Percentiles rank a stretch among this genome's conserved stretches.
phyloP scores from a whole-genome alignment of 257 asterid genomes.

The Plantago ovata region DNA sequence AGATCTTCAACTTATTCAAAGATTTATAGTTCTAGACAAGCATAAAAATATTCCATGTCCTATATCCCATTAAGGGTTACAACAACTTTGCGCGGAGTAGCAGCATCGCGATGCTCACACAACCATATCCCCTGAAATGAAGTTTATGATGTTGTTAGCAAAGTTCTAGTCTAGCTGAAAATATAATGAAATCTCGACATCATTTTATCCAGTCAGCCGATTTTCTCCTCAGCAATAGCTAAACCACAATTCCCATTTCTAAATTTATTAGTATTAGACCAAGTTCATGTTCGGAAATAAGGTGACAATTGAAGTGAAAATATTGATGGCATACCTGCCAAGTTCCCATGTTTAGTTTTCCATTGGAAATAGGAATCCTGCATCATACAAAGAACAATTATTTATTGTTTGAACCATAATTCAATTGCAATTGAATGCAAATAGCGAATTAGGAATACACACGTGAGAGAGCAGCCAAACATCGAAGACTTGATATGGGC shows the following conservation, averaged over 20 bases:
- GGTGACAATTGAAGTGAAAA: no score
- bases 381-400: slow-evolving; percentile 16
- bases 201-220: neutral
- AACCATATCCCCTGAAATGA: slow-evolving; percentile 88
- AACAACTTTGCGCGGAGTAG: slow-evolving; percentile 76
- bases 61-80: slow-evolving; percentile 83
- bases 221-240: no score
- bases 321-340: slow-evolving; percentile 71
- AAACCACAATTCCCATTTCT: no score
- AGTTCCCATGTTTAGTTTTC: slow-evolving; percentile 90
- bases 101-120: slow-evolving; percentile 94
- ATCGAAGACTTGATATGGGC: slow-evolving; percentile 97
- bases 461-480: slow-evolving; percentile 94
- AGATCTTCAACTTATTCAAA: no score
- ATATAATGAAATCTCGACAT: neutral
- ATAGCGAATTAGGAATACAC: slow-evolving; percentile 14
- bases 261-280: no score
- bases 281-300: no score
- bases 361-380: slow-evolving; percentile 92
- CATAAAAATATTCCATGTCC: slow-evolving; percentile 10
- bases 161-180: neutral
- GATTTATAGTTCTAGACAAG: neutral
- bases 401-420: slow-evolving; percentile 2
- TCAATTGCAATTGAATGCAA: slow-evolving; percentile 5
- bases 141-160: slow-evolving; percentile 3